A percentile compares a stretch with the other conserved stretches of the same genome.
phyloP scores from a whole-genome alignment of 306 rosid genomes.

The Crotalaria pallida region DNA sequence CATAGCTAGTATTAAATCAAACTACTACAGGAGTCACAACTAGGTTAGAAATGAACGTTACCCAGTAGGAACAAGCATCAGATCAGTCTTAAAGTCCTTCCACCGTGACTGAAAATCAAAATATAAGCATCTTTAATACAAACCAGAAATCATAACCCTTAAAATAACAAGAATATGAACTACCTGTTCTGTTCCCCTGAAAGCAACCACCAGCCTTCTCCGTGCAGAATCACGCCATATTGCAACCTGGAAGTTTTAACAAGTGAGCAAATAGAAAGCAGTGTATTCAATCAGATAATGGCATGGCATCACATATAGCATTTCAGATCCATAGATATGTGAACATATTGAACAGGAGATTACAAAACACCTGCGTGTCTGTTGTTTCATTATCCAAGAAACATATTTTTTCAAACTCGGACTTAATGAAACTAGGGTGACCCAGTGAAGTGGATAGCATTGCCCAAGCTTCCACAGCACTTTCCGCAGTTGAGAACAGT shows the following conservation, averaged over 20 bases:
- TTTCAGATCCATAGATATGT: slow-evolving; percentile 8
- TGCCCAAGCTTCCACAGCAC: slow-evolving; percentile 98
- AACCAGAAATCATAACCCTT: background rate
- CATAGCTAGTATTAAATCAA: slow-evolving; percentile 5
- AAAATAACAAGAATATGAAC: slow-evolving; percentile 21
- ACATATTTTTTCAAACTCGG: slow-evolving; percentile 91
- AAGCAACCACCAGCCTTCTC: slow-evolving; percentile 81
- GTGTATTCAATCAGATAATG: background rate
- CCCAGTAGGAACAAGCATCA: slow-evolving; percentile 88
- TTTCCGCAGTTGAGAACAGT: slow-evolving; percentile 88
- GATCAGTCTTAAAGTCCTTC: slow-evolving; percentile 90
- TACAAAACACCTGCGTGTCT: slow-evolving; percentile 74
- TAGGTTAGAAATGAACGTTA: slow-evolving; percentile 33
- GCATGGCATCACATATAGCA: background rate
- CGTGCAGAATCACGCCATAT: slow-evolving; percentile 82
- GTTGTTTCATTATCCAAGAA: slow-evolving; percentile 78
- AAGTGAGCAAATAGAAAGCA: slow-evolving; percentile 26
- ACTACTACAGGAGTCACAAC: slow-evolving; percentile 3
- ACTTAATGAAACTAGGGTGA: slow-evolving; percentile 88
- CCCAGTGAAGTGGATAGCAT: slow-evolving; percentile 93
- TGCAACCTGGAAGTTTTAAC: slow-evolving; percentile 66
- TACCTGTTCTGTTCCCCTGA: slow-evolving; percentile 98
- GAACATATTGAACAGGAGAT: slow-evolving; percentile 18
- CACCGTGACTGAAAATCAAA: slow-evolving; percentile 60
- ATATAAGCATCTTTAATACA: slow-evolving; percentile 16